phyloP scores from a whole-genome alignment of 2,329 filamentous ascomycete species.

The Fusarium abutilonis region DNA sequence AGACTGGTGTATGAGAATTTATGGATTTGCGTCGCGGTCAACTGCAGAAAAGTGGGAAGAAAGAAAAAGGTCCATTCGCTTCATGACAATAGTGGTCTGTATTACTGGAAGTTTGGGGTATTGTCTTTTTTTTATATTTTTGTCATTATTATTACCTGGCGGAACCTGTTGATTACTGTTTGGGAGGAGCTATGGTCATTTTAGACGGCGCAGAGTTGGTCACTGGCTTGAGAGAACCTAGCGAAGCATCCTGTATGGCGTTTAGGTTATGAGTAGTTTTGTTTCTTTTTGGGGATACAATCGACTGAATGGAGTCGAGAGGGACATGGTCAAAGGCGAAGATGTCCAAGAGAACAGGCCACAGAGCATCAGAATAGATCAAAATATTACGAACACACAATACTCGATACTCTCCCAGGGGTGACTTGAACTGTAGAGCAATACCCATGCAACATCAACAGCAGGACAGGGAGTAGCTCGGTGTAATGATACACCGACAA shows the following conservation, averaged over 20 bases:
- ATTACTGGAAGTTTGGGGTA: slow-evolving; percentile 32
- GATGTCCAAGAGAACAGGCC: slow-evolving; percentile 17
- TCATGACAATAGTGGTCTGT: slow-evolving; percentile 32
- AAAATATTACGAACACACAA: slow-evolving; percentile 38
- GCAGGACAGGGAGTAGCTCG: slow-evolving; percentile 6
- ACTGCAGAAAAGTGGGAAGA: slow-evolving; percentile 15
- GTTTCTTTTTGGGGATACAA: slow-evolving; percentile 5
- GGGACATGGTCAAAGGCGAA: slow-evolving; percentile 9
- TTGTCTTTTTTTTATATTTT: slow-evolving; percentile 8
- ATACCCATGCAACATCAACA: too few species aligned
- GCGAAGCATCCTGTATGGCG: slow-evolving; percentile 38
- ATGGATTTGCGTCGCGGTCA: slow-evolving; percentile 38
- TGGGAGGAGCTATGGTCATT: slow-evolving; percentile 23
- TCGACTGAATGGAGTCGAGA: slow-evolving; percentile 16
- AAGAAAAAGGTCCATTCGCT: slow-evolving; percentile 36
- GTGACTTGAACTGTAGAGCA: slow-evolving; percentile 11
- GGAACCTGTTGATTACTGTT: slow-evolving; percentile 13
- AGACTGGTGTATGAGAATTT: slow-evolving; percentile 18
- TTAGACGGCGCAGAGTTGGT: slow-evolving; percentile 36
- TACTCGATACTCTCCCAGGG: slow-evolving; percentile 25
- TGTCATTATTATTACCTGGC: not conserved
- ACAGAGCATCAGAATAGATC: slow-evolving; percentile 38
- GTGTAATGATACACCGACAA: slow-evolving; percentile 13
- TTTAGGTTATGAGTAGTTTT: slow-evolving; percentile 17
- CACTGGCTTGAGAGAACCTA: slow-evolving; percentile 34